Evolutionary conservation across 2,329 filamentous ascomycete genomes (phyloP), one percentile per base, ranked within the genome.

Genomic region (Claviceps citrina): DNA sequence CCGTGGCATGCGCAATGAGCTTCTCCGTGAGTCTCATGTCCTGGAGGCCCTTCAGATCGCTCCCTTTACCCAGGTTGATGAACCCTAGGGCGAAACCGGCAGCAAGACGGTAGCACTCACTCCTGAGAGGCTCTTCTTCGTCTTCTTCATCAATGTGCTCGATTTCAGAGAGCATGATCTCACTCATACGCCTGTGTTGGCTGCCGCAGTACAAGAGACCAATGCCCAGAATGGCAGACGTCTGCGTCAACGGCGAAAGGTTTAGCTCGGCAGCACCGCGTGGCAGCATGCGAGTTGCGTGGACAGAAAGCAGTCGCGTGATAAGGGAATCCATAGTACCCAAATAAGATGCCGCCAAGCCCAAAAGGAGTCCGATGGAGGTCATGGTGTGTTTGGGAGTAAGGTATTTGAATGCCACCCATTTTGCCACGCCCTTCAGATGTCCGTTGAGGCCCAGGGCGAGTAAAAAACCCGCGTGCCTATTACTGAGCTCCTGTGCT

Each of bases 341-440:
- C 49, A 95, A 70, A 55, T 94, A 93, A 1, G 91, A 96, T 20
- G 84, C 91, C 7, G 91, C 87, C 15, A 98, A 68, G 1, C 91
- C 91, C 1, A 98, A 68, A 3, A 98, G 69, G n/a, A 98, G 67
- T 8, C 91, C 91, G 40, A 98, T 89, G 1, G 91, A 96, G 19
- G 91, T 96, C 91, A 98, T 98, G 20, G 87, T 93, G 59, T 98
- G 93, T 54, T 98, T 98, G 1, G 91, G 89, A 0, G 91, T 98
- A n/a, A 98, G 67, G 50, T 98, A 98, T 55, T 95, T 96, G 71
- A 96, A 98, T 7, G 87, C 89, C 32, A 98, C 81, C 89, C 91
- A 98, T 64, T 96, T 96, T 3, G 91, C 91, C 22, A 98, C 73
- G 7, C 78, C 81, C 50, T 84, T 91, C n/a, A 98, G 66, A 61